These are phyloP conservation scores for Moesziomyces globuligerus DNA, from an alignment of 1,284 basidiomycete species.

Conservation along the genomic window DNA sequence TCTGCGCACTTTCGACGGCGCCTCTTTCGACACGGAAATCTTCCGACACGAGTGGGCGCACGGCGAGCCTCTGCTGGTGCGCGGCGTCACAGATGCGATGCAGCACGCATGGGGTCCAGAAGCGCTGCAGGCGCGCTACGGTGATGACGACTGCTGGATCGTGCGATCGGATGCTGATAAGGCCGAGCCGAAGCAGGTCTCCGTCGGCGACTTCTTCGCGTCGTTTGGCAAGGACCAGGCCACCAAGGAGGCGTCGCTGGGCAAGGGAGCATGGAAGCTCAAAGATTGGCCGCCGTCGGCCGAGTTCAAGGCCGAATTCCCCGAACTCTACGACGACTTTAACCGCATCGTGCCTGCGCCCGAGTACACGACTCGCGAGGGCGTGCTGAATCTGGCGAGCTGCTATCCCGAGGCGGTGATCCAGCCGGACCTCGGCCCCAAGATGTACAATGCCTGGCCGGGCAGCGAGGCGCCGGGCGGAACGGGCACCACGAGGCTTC, in stretches of 20 bases:
- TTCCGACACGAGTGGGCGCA: conserved; percentile 43
- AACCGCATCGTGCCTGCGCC: conserved; percentile 83
- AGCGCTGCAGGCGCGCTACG: conserved; percentile 74
- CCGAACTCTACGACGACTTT: conserved; percentile 88
- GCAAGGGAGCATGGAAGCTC: conserved; percentile 75
- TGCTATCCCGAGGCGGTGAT: conserved; percentile 86
- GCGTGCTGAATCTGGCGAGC: conserved; percentile 81
- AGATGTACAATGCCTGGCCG: conserved; percentile 71
- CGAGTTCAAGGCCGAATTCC: conserved; percentile 84
- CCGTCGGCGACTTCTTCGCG: conserved; percentile 80
- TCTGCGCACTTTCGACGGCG: conserved; percentile 18
- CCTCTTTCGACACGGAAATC: conserved; percentile 10
- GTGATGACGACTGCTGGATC: conserved; percentile 77
- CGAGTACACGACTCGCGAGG: conserved; percentile 86
- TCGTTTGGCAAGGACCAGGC: conserved; percentile 78
- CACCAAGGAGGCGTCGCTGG: conserved; percentile 67
- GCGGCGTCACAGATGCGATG: conserved; percentile 28
- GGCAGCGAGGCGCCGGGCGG: conserved; percentile 71
- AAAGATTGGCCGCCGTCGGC: conserved; percentile 93
- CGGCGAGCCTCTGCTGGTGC: conserved; percentile 55
- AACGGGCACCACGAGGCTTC: conserved; percentile 84
- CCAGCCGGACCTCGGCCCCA: conserved; percentile 84
- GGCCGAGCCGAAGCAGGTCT: conserved; percentile 73
- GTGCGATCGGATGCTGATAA: conserved; percentile 68
- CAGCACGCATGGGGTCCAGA: conserved; percentile 77